Conservation (phyloP, 2,329 filamentous ascomycete genomes). For the Nannizziopsis arthrosporioides region DNA sequence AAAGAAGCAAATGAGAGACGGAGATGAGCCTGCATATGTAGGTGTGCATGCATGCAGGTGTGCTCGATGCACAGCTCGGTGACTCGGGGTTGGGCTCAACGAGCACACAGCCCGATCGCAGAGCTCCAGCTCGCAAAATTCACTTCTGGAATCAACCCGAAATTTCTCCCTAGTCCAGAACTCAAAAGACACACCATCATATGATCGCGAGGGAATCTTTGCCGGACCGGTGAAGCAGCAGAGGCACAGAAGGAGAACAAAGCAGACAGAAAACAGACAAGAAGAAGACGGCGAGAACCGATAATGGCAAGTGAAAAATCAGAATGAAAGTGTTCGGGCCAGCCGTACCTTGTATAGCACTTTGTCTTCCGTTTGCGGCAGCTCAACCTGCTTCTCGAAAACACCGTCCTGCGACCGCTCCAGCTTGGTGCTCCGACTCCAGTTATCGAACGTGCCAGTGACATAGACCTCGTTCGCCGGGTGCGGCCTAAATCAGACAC, state of each 20-base stretch:
- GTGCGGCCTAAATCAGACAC: conserved; percentile 54
- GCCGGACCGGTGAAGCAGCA: not conserved
- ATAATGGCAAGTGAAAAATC: not conserved
- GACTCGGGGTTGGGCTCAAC: too few relatives aligned
- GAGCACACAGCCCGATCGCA: too few relatives aligned
- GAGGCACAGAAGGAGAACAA: not conserved
- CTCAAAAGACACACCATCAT: conserved; percentile 5
- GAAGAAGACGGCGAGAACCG: not conserved
- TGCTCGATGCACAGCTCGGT: too few relatives aligned
- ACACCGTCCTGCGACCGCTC: conserved; percentile 55
- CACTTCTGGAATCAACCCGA: not conserved
- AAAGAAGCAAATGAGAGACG: too few relatives aligned
- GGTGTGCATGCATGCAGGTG: too few relatives aligned
- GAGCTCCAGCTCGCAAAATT: too few relatives aligned
- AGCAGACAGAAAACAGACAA: not conserved
- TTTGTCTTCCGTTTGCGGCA: conserved; percentile 56
- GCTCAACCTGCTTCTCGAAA: conserved; percentile 70
- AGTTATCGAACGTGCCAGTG: conserved; percentile 90
- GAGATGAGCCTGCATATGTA: not conserved
- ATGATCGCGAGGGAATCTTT: not conserved
- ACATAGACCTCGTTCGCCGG: conserved; percentile 79
- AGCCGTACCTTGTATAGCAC: conserved; percentile 82
- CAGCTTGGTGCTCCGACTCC: conserved; percentile 75
- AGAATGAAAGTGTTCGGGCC: conserved; percentile 1
- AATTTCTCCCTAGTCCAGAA: conserved; percentile 5